phyloP scores from a whole-genome alignment of 73 alveolate species.

The Blepharisma stoltei region DNA sequence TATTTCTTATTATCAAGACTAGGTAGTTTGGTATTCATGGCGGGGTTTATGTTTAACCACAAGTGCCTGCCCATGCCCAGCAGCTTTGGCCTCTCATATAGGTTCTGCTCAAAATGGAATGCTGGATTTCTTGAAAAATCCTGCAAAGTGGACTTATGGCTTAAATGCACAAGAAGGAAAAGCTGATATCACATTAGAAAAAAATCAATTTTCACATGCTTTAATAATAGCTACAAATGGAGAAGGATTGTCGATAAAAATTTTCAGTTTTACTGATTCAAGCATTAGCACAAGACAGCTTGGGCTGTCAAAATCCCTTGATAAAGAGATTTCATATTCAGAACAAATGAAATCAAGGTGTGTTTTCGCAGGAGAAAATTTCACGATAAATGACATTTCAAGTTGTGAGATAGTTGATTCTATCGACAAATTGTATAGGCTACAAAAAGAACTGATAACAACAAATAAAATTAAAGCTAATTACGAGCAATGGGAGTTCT shows the following conservation, averaged over 20 bases:
- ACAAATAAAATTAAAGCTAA: not conserved
- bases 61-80: too few relatives aligned
- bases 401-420: constrained; percentile 50
- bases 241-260: not conserved
- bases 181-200: not conserved
- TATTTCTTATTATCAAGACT: too few relatives aligned
- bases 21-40: too few relatives aligned
- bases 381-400: constrained; percentile 24
- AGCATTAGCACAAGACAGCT: constrained; percentile 30
- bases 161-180: not conserved
- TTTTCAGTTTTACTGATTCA: not conserved
- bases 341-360: constrained; percentile 23
- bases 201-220: not conserved
- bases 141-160: too few relatives aligned
- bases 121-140: too few relatives aligned
- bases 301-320: not conserved
- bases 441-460: constrained; percentile 36
- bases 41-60: too few relatives aligned
- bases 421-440: constrained; percentile 36
- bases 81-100: too few relatives aligned
- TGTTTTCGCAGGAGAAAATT: constrained; percentile 23
- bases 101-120: too few relatives aligned
- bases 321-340: constrained; percentile 1
- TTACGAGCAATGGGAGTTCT: constrained; percentile 27
- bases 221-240: not conserved